These are phyloP conservation scores for Epicoccum nigrum DNA, from an alignment of 2,329 filamentous ascomycete genomes.

Conservation along the genomic window DNA sequence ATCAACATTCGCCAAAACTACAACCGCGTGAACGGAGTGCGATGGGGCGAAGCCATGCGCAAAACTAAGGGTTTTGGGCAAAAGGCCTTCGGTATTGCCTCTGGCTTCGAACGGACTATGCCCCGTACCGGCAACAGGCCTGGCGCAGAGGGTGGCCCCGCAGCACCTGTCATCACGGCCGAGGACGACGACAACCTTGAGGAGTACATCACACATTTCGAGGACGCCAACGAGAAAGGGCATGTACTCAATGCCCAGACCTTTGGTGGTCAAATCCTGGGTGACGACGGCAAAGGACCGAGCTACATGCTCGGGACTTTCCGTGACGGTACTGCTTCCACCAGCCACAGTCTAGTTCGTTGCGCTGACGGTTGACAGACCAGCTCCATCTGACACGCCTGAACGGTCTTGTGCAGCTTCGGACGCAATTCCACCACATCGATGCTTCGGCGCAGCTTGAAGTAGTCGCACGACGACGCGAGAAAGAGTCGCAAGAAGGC, in stretches of 20 bases:
- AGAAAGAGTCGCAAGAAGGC: constrained; percentile 54
- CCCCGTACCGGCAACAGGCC: constrained; percentile 36
- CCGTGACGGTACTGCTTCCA: constrained; percentile 66
- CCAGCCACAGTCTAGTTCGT: background rate
- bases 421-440: constrained; percentile 90
- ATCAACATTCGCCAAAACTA: constrained; percentile 74
- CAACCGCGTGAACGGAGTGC: constrained; percentile 80
- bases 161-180: constrained; percentile 30
- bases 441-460: constrained; percentile 81
- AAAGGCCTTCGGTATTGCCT: constrained; percentile 54
- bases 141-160: constrained; percentile 30
- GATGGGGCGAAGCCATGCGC: constrained; percentile 78
- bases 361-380: constrained; percentile 57
- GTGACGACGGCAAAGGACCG: constrained; percentile 71
- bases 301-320: constrained; percentile 93
- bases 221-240: constrained; percentile 70
- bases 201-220: constrained; percentile 59
- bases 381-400: constrained; percentile 87
- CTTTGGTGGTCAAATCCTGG: constrained; percentile 78
- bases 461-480: constrained; percentile 53
- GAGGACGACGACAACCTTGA: constrained; percentile 72
- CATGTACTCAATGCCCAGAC: constrained; percentile 81
- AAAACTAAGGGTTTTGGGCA: constrained; percentile 55
- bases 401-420: constrained; percentile 82
- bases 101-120: constrained; percentile 51